These are phyloP conservation scores for Papiliotrema flavescens DNA, from an alignment of 1,284 basidiomycete species.

Conservation along the genomic window DNA sequence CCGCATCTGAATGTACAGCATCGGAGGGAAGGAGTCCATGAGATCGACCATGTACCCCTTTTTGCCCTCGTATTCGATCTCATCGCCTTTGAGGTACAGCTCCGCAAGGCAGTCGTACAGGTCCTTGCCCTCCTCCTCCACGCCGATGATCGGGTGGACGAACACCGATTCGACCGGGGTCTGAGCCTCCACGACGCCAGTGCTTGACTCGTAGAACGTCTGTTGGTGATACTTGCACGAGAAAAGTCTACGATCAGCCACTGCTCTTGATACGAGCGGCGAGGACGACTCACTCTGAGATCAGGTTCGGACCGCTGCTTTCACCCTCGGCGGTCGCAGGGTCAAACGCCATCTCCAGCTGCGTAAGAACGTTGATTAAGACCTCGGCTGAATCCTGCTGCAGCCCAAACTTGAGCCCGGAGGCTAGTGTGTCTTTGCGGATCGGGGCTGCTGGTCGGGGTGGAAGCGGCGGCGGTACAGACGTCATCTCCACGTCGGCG, in stretches of 20 bases:
- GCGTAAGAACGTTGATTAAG: conserved; percentile 98
- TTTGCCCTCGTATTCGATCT: conserved; percentile 82
- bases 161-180: conserved; percentile 80
- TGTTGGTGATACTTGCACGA: conserved; percentile 82
- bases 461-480: conserved; percentile 54
- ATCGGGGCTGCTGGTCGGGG: conserved; percentile 49
- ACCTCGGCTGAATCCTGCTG: conserved; percentile 98
- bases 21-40: conserved; percentile 78
- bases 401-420: conserved; percentile 86
- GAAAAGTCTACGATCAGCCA: conserved; percentile 62
- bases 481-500: conserved; percentile 1
- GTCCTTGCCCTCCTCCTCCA: conserved; percentile 72
- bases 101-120: conserved; percentile 90
- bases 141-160: conserved; percentile 90
- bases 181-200: conserved; percentile 51
- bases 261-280: neutral
- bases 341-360: conserved; percentile 88
- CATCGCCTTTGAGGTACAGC: conserved; percentile 74
- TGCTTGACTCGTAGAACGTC: conserved; percentile 53
- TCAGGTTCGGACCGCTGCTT: conserved; percentile 60
- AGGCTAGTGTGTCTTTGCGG: conserved; percentile 53
- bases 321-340: conserved; percentile 49
- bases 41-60: conserved; percentile 84
- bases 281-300: conserved; percentile 62
- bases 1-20: conserved; percentile 94